Conservation (phyloP, 2,329 filamentous ascomycete genomes). For the Trichoderma semiorbis region DNA sequence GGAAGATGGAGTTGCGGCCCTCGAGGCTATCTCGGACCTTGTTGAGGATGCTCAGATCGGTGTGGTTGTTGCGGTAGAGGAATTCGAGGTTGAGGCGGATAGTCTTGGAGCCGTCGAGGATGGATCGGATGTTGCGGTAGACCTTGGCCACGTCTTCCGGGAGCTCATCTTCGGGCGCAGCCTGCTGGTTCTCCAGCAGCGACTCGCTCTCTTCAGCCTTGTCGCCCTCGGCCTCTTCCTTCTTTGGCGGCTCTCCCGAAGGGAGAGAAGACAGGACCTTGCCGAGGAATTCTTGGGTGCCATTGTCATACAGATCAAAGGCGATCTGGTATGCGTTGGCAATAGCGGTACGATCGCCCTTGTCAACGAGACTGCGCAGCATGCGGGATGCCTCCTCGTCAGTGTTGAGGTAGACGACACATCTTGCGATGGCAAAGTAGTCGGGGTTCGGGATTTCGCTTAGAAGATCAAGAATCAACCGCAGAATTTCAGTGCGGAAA, state of each 20-base stretch:
- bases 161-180: slow-evolving; percentile 53
- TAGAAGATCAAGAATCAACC: slow-evolving; percentile 89
- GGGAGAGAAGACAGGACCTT: slow-evolving; percentile 84
- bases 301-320: slow-evolving; percentile 97
- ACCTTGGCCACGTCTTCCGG: slow-evolving; percentile 53
- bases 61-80: slow-evolving; percentile 90
- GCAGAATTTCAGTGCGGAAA: slow-evolving; percentile 78
- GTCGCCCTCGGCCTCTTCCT: slow-evolving; percentile 43
- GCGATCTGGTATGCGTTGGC: slow-evolving; percentile 95
- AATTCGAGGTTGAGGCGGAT: slow-evolving; percentile 96
- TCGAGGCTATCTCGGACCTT: slow-evolving; percentile 95
- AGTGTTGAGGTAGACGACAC: slow-evolving; percentile 91
- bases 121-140: slow-evolving; percentile 61
- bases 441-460: slow-evolving; percentile 90
- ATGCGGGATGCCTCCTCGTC: slow-evolving; percentile 87
- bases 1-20: slow-evolving; percentile 96
- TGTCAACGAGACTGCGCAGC: slow-evolving; percentile 74
- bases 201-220: slow-evolving; percentile 45
- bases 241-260: slow-evolving; percentile 41
- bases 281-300: slow-evolving; percentile 91
- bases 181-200: slow-evolving; percentile 48
- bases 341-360: slow-evolving; percentile 72
- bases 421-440: slow-evolving; percentile 97
- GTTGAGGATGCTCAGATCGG: slow-evolving; percentile 88
- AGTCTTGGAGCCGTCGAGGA: slow-evolving; percentile 84